Percentiles rank a stretch among this genome's conserved stretches.
phyloP scores from a whole-genome alignment of 768 basidiomycete species.

The Lanmaoa pseudosensibilis region DNA sequence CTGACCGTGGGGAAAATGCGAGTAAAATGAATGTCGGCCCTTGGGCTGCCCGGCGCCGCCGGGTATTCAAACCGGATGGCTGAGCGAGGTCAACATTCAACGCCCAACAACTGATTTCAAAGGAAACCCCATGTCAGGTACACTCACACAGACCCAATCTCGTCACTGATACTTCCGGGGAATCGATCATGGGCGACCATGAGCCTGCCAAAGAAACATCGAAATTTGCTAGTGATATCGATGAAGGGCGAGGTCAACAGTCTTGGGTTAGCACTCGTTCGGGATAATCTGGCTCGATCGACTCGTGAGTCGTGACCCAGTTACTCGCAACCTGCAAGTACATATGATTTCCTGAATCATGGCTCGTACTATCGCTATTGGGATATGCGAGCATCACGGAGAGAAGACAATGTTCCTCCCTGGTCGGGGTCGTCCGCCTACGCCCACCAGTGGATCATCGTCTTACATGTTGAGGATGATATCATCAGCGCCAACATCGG shows the following conservation, averaged over 20 bases:
- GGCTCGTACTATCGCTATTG: neutral
- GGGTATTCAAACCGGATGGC: neutral
- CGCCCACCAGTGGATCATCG: neutral
- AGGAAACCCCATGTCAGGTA: no score
- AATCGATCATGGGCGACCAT: neutral
- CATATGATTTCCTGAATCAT: neutral
- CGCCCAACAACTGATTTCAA: neutral
- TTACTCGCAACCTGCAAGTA: neutral
- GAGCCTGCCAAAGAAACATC: neutral
- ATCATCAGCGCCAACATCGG: slow-evolving; percentile 8
- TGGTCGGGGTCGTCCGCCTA: no score
- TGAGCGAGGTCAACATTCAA: neutral
- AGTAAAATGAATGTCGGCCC: slow-evolving; percentile 16
- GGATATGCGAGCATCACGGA: neutral
- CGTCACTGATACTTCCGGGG: neutral
- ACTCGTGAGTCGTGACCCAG: neutral
- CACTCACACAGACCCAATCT: neutral
- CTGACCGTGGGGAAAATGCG: neutral
- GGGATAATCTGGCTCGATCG: neutral
- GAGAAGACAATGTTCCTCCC: neutral
- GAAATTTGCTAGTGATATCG: neutral
- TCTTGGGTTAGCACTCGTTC: neutral
- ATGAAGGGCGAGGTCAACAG: neutral
- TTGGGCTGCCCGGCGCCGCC: slow-evolving; percentile 3
- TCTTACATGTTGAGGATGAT: slow-evolving; percentile 12